Base-by-base conservation (phyloP, 116 monocot genomes). In the Thalassia testudinum region DNA sequence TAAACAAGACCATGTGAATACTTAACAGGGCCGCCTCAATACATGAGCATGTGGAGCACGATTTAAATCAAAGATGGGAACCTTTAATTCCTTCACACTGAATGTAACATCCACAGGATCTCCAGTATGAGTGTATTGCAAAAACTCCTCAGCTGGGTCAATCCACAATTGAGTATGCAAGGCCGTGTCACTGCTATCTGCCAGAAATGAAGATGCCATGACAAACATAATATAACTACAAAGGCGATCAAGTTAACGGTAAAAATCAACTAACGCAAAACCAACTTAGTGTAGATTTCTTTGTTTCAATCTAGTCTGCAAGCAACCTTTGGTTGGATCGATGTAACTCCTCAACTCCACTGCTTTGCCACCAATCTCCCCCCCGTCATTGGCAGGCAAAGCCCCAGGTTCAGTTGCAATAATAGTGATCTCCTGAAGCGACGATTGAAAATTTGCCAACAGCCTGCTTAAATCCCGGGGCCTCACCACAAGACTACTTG, bases 151-250 rank as follows among this genome's bases (percentile, higher is more conserved):
- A 3, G 67, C 61, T 15, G 95, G 85, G 24, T 97, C 89, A 58
- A 97, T 88, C 95, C 95, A 97, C 7, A 97, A 72, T 56, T 97
- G 95, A 7, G 95, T 97, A 56, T 88, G 95, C 75, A 97, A 59
- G 4, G 75, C 60, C 11, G 78, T 53, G 56, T 97, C 95, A 50
- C 69, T 77, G 49, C 74, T 67, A 65, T 97, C 95, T 97, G 66
- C 63, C 67, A 61, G 12, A 54, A 17, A 23, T 44, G 3, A 44
- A 44, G 15, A 38, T 38, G 5, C 38, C 5, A 38, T 19, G 7
- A 16, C 20, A 48, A 16, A 7, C 19, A 16, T 48, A 12, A 48
- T 48, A 50, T 50, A 24, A 44, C 1, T 2, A 44, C 26, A 0
- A 24, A 57, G 18, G 16, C 1, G 19, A 28, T 44, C 20, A n/a